Evolutionary conservation across 2,329 filamentous ascomycete species (phyloP).

Genomic region (Xylariales sp.): DNA sequence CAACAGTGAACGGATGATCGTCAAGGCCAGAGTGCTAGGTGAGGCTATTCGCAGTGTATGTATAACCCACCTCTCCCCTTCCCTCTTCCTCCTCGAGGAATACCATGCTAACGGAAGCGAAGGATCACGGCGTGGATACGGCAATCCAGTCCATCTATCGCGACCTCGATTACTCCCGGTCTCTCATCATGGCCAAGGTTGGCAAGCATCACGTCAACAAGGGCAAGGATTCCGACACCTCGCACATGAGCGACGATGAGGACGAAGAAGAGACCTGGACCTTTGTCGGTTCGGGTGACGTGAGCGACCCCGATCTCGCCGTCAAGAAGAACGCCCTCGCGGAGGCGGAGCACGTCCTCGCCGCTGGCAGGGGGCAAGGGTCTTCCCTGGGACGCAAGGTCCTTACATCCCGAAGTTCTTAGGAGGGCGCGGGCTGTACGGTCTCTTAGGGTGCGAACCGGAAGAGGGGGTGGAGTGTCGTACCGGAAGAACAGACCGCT

Average conservation of each 20-base stretch:
- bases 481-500: too few relatives aligned
- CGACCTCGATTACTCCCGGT: constrained; percentile 87
- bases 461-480: too few relatives aligned
- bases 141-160: constrained; percentile 93
- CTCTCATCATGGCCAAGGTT: constrained; percentile 66
- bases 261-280: constrained; percentile 87
- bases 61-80: too few relatives aligned
- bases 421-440: too few relatives aligned
- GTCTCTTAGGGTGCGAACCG: too few relatives aligned
- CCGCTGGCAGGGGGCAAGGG: not conserved
- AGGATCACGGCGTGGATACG: constrained; percentile 87
- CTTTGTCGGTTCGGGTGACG: constrained; percentile 60
- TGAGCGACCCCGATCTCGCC: constrained; percentile 25
- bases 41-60: constrained; percentile 81
- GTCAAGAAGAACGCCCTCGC: constrained; percentile 24
- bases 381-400: constrained; percentile 5
- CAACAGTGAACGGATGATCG: constrained; percentile 84
- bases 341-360: constrained; percentile 18
- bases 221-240: constrained; percentile 19
- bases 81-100: not conserved
- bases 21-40: constrained; percentile 75
- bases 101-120: constrained; percentile 23
- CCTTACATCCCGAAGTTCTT: not conserved
- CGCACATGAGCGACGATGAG: constrained; percentile 42
- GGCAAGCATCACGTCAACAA: constrained; percentile 41